phyloP scores from a whole-genome alignment of 108 stramenopile genomes.

The Pelagomonas calceolata region DNA sequence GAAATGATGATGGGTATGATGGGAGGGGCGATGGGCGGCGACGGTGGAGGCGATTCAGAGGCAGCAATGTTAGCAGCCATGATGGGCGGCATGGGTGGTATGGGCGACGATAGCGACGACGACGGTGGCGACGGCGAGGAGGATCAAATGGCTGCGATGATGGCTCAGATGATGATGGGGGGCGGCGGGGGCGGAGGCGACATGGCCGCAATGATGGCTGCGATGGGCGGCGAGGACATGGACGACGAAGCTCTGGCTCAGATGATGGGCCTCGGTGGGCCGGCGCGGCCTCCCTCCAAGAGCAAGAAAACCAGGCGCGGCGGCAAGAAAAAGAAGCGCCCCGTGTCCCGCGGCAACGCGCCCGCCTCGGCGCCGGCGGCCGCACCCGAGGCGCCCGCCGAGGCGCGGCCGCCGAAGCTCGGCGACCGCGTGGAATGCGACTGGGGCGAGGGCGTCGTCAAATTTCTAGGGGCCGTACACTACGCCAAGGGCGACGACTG shows the following conservation, averaged over 20 bases:
- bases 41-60: not conserved
- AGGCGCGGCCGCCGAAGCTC: not conserved
- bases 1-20: slow-evolving; percentile 10
- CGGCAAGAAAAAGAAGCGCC: slow-evolving; percentile 5
- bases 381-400: not conserved
- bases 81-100: not conserved
- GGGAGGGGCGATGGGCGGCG: slow-evolving; percentile 2
- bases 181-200: not conserved
- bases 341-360: not conserved
- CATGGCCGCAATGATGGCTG: slow-evolving; percentile 1
- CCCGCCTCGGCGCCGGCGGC: not conserved
- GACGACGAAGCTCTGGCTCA: not conserved
- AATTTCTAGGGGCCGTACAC: slow-evolving; percentile 21
- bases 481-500: slow-evolving; percentile 35
- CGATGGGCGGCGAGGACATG: not conserved
- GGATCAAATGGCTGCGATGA: not conserved
- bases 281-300: too few relatives aligned
- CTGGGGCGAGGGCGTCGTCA: slow-evolving; percentile 9
- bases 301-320: not conserved
- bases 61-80: not conserved
- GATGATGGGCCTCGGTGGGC: not conserved
- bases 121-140: not conserved
- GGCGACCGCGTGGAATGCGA: slow-evolving; percentile 8
- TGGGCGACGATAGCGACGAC: not conserved
- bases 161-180: slow-evolving; percentile 3